Evolutionary conservation across 495 filamentous ascomycete genomes (phyloP).

Genomic region (Tuber borchii): DNA sequence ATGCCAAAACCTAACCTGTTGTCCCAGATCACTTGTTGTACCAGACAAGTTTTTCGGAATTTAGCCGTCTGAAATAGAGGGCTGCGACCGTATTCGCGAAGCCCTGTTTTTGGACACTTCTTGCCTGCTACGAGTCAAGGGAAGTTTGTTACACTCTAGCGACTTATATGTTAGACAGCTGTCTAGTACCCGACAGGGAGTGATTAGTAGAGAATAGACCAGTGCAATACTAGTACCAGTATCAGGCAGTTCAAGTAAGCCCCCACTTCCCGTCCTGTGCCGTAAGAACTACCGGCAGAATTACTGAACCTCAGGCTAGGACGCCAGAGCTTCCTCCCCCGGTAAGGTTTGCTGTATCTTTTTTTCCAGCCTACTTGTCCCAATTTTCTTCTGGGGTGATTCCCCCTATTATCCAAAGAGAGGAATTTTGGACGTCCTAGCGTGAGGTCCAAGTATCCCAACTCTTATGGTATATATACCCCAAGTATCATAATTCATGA

Average conservation of each 20-base stretch:
- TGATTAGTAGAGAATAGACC: neutral
- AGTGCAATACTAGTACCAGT: too few relatives aligned
- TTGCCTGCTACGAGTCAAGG: neutral
- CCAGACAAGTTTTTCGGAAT: too few relatives aligned
- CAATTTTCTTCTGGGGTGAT: neutral
- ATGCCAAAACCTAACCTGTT: too few relatives aligned
- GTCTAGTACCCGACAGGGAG: neutral
- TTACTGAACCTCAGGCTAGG: too few relatives aligned
- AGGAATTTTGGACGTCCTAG: neutral
- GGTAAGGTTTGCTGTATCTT: neutral
- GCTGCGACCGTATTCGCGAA: neutral
- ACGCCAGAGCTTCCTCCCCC: neutral
- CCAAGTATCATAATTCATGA: neutral
- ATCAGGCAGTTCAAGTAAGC: neutral
- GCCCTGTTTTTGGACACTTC: neutral
- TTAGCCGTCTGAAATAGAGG: too few relatives aligned
- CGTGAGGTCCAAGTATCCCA: neutral
- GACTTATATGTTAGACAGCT: neutral
- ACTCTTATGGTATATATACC: too few relatives aligned
- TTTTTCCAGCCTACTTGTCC: too few relatives aligned
- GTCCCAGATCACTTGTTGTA: too few relatives aligned
- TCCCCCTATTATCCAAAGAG: neutral
- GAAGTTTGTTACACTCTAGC: neutral
- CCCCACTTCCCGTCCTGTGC: neutral
- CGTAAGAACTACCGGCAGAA: neutral